Evolutionary conservation across 2,329 filamentous ascomycete species (phyloP).

Genomic region (Phaeomoniella chlamydospora): DNA sequence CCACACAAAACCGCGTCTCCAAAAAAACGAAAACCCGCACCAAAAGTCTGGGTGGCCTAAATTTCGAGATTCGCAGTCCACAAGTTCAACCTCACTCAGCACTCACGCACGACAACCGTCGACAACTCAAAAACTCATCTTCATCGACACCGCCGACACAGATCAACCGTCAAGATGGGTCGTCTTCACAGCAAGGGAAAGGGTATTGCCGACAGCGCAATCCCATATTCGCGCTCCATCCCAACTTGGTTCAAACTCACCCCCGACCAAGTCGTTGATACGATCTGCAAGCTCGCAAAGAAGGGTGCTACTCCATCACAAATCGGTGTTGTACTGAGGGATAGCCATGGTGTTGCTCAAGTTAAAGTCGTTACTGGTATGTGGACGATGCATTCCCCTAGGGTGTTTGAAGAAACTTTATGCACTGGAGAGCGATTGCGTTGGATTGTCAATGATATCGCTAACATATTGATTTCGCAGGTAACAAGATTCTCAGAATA

Average conservation of each 20-base stretch:
- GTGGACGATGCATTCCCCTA: constrained; percentile 14
- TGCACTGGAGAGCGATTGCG: neutral
- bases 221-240: constrained; percentile 89
- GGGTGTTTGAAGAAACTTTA: neutral
- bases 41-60: neutral
- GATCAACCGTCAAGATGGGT: constrained; percentile 48
- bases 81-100: neutral
- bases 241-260: constrained; percentile 98
- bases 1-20: neutral
- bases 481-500: constrained; percentile 99
- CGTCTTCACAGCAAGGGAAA: constrained; percentile 99
- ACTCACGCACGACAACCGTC: constrained; percentile 1
- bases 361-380: constrained; percentile 94
- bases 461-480: constrained; percentile 37
- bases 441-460: constrained; percentile 5
- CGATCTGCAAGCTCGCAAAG: constrained; percentile 97
- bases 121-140: constrained; percentile 11
- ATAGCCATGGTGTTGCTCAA: constrained; percentile 95
- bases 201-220: constrained; percentile 89
- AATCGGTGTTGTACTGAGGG: constrained; percentile 97
- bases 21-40: neutral
- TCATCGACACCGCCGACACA: constrained; percentile 3
- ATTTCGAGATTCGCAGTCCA: neutral
- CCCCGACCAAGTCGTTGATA: constrained; percentile 94
- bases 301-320: constrained; percentile 98